Base-by-base conservation (phyloP, 192 early-diverging fungal species). In the Backusella mclennaniae region DNA sequence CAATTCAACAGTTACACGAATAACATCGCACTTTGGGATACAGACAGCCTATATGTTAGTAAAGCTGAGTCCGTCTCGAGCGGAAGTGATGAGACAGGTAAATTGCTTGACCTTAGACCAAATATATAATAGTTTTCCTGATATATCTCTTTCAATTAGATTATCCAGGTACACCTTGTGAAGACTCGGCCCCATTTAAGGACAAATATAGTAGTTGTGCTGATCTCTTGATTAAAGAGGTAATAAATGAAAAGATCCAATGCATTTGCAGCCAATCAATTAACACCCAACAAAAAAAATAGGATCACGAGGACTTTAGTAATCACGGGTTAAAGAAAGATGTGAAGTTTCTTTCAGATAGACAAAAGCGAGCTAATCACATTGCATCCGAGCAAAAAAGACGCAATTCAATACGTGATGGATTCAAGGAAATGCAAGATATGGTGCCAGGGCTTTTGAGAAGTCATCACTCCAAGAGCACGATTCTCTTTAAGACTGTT, bases 401-500 rank as follows among this genome's bases (percentile, higher is more conserved):
- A 66, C 75, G 92, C 49, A 91, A 90, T 53, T 84, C 88, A 14
- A 92, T 93, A 66, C 92, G 94, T 3, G 85, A 84, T 38, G 96
- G 96, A 56, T 96, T 96, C 85, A 93, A 95, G 78, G 91, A 95
- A 77, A 90, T 98, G 78, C 91, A 92, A n/a, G 92, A 93, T 56
- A 89, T 95, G 35, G 92, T 97, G 38, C 95, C 96, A 9, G 90
- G 88, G 2, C 84, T 97, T 52, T 84, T 97, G 35, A 92, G 82
- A 52, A 86, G 86, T 36, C 89, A 89, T 63, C 87, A 85, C 81
- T 90, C 88, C 31, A 92, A 92, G 76, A 88, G 85, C 44, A 88
- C 89, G 1, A 87, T 92, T 66, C 76, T 92, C 19, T 88, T 87
- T 76, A 90, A 91, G 66, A 85, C 91, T 21, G 89, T 92, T 8